These are phyloP conservation scores for Aechmea fasciata DNA, from an alignment of 176 grass and related monocot species.

Conservation along the genomic window DNA sequence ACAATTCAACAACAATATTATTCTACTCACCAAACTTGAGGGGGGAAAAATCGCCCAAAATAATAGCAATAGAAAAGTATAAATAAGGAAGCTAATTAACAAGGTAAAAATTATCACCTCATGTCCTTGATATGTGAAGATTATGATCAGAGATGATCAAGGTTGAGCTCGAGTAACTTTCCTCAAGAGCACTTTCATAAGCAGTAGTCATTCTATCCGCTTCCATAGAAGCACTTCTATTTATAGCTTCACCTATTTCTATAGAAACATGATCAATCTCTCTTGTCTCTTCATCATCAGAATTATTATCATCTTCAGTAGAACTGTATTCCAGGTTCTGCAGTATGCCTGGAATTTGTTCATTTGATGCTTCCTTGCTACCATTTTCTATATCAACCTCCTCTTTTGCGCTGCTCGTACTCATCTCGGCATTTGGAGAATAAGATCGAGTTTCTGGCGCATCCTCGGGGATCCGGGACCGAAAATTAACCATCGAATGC, in stretches of 20 bases:
- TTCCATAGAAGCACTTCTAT: slow-evolving; percentile 22
- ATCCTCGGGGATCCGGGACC: slow-evolving; percentile 37
- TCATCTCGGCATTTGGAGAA: slow-evolving; percentile 38
- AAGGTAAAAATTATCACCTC: slow-evolving; percentile 4
- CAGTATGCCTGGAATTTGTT: slow-evolving; percentile 46
- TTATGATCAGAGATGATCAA: background rate
- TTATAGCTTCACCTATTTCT: slow-evolving; percentile 13
- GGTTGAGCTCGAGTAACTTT: slow-evolving; percentile 22
- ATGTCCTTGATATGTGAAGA: background rate
- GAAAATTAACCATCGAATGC: slow-evolving; percentile 42
- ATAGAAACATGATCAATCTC: background rate
- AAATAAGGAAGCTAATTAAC: no score
- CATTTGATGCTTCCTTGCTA: slow-evolving; percentile 22
- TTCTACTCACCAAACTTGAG: no score
- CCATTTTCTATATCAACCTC: slow-evolving; percentile 32
- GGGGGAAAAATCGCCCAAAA: no score
- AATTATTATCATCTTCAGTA: slow-evolving; percentile 26
- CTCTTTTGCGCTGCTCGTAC: slow-evolving; percentile 20
- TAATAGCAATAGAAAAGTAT: no score
- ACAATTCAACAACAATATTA: no score
- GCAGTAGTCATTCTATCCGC: slow-evolving; percentile 6
- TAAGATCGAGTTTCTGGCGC: slow-evolving; percentile 36
- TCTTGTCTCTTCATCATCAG: slow-evolving; percentile 9
- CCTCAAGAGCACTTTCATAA: slow-evolving; percentile 15
- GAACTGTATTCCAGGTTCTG: slow-evolving; percentile 61